Evolutionary conservation across 305 asterid genomes (phyloP), one percentile per base, ranked within the genome.

Genomic region (Ilex paraguariensis): DNA sequence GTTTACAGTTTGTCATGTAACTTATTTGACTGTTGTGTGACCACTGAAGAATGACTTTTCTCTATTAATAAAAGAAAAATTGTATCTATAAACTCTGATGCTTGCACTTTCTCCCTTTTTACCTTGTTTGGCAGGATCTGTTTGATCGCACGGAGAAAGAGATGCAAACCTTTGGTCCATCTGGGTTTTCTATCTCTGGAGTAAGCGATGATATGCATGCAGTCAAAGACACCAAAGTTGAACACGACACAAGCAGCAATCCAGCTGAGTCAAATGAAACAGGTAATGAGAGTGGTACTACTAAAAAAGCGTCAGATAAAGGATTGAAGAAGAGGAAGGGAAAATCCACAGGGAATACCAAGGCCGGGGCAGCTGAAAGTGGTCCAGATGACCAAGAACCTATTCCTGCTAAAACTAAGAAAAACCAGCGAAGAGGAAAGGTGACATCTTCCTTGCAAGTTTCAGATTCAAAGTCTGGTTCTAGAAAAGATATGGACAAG

Each of bases 311-410:
- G 52, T 61, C 69, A 50, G 98, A 87, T 61, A 92, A 82, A 80
- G 90, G 94, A 72, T 76, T 88, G 31, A 93, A 82, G 84, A 93
- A 84, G 88, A 93, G 84, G 72, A 90, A 80, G 57, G 95, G 96
- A 62, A 93, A 82, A 84, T 73, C 86, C 56, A 33, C 74, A 63
- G 96, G 93, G 68, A 86, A 75, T 73, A 54, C 79, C 12, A 90
- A 81, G 79, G 70, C 77, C 61, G 87, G 67, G 53, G 79, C 58
- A 59, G 74, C 79, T 65, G 97, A 87, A 71, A 79, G 52, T 72
- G 87, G 71, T 68, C 66, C 54, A 13, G 96, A 90, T 71, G 52
- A 77, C 67, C 82, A 71, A 70, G 97, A 87, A 73, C 62, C 87
- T 45, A 75, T 77, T 57, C 71, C 81, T 52, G 67, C 71, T 56